Evolutionary conservation across 164 flowering plant genomes (phyloP).

Genomic region (Aristolochia californica): DNA sequence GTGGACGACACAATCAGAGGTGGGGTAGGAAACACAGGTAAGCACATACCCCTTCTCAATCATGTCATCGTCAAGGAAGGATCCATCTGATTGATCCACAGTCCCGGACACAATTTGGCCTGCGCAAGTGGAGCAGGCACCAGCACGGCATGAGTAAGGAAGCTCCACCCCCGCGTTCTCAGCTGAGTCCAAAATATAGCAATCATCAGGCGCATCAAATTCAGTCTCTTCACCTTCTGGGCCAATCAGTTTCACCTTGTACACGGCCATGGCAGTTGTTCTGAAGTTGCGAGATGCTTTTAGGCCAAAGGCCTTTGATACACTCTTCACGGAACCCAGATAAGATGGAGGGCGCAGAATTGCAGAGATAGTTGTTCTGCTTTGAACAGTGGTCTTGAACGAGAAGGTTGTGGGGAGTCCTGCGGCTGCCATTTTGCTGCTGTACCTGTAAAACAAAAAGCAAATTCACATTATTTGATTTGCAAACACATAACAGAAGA

Average conservation of each 20-base stretch:
- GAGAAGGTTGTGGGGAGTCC: constrained; percentile 19
- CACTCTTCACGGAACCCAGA: constrained; percentile 26
- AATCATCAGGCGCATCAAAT: constrained; percentile 63
- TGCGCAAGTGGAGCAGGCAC: constrained; percentile 78
- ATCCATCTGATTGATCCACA: constrained; percentile 70
- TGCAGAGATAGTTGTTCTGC: constrained; percentile 6
- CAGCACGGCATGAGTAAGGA: constrained; percentile 81
- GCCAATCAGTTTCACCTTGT: constrained; percentile 62
- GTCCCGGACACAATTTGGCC: constrained; percentile 45
- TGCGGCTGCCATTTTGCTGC: constrained; percentile 18
- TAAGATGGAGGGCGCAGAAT: constrained; percentile 25
- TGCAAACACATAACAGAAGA: no score
- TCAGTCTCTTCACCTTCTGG: constrained; percentile 53
- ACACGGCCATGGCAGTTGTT: constrained; percentile 39
- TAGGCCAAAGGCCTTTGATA: constrained; percentile 43
- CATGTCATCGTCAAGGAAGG: constrained; percentile 61
- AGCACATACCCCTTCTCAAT: constrained; percentile 49
- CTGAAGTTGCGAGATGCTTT: constrained; percentile 27
- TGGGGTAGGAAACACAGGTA: constrained; percentile 65
- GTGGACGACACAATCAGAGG: constrained; percentile 55
- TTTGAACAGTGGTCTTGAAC: constrained; percentile 10
- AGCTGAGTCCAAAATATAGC: constrained; percentile 60
- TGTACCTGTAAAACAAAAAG: constrained; percentile 10
- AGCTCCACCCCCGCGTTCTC: constrained; percentile 62
- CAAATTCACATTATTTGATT: no score